Conservation (phyloP, 495 filamentous ascomycete species). For the Hypoxylon lenormandii region DNA sequence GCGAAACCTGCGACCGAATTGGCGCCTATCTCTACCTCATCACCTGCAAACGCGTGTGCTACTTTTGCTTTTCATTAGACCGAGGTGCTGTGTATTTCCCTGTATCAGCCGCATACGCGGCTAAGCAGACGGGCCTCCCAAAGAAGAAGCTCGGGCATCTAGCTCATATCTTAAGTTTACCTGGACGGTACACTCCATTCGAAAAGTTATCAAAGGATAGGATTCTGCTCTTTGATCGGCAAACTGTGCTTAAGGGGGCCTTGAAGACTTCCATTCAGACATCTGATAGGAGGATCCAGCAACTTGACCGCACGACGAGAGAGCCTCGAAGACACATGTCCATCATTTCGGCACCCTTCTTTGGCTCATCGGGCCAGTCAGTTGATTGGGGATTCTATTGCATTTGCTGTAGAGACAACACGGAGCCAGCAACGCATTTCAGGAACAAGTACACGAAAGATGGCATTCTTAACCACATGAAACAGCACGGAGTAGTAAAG, state of each 20-base stretch:
- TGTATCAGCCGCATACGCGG: neutral
- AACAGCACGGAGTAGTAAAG: neutral
- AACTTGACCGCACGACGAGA: slow-evolving; percentile 18
- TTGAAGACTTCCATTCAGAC: neutral
- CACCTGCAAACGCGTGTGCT: slow-evolving; percentile 56
- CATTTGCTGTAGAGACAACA: neutral
- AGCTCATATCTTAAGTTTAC: slow-evolving; percentile 24
- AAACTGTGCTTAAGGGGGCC: neutral
- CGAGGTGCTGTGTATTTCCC: slow-evolving; percentile 48
- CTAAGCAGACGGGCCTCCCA: slow-evolving; percentile 1
- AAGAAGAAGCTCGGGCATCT: slow-evolving; percentile 5
- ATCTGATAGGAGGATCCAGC: neutral
- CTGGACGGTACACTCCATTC: slow-evolving; percentile 14
- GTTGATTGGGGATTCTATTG: slow-evolving; percentile 36
- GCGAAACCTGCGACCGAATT: slow-evolving; percentile 52
- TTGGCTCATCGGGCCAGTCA: slow-evolving; percentile 1
- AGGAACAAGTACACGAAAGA: neutral
- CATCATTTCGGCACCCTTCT: slow-evolving; percentile 35
- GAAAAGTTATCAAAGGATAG: neutral
- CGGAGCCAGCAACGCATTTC: neutral
- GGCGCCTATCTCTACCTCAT: slow-evolving; percentile 55
- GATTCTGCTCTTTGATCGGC: slow-evolving; percentile 2
- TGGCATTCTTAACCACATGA: neutral
- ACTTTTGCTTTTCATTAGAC: slow-evolving; percentile 51
- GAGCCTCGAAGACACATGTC: slow-evolving; percentile 31